Conservation (phyloP, 139 green algal genomes). For the Chlorella ohadii region DNA sequence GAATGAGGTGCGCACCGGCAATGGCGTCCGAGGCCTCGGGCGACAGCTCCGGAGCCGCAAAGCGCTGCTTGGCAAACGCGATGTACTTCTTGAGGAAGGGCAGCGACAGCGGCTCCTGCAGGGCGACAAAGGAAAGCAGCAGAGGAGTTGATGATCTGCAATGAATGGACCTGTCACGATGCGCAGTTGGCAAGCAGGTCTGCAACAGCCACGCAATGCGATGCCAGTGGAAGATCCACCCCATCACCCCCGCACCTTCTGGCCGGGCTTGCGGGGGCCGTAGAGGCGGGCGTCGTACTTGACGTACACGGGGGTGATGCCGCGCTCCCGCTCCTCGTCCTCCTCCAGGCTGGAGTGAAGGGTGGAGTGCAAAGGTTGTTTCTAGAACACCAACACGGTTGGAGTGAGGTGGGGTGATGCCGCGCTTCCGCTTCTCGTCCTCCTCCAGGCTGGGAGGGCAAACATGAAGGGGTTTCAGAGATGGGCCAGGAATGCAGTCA, state of each 20-base stretch:
- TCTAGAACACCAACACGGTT: too few species aligned
- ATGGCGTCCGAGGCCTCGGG: conserved; percentile 81
- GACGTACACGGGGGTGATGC: conserved; percentile 66
- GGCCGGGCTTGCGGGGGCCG: conserved; percentile 49
- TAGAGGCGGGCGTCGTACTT: conserved; percentile 85
- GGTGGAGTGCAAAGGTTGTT: neutral
- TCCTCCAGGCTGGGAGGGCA: conserved; percentile 57
- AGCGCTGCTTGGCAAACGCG: conserved; percentile 59
- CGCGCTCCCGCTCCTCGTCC: conserved; percentile 40
- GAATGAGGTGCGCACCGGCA: neutral
- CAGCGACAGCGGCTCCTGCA: conserved; percentile 50
- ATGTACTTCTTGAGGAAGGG: conserved; percentile 73
- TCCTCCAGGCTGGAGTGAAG: conserved; percentile 45
- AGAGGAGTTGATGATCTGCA: too few species aligned
- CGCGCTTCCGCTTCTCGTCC: conserved; percentile 39
- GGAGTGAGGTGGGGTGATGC: conserved; percentile 49
- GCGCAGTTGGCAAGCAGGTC: too few species aligned
- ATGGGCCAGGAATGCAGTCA: too few species aligned
- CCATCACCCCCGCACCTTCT: conserved; percentile 17
- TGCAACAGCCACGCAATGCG: too few species aligned
- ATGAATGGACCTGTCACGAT: too few species aligned
- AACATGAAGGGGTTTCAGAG: too few species aligned
- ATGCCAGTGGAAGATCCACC: neutral
- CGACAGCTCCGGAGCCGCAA: conserved; percentile 56
- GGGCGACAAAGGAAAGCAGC: too few species aligned